Evolutionary conservation across 495 filamentous ascomycete genomes (phyloP).

Genomic region (Aspergillus haitiensis): DNA sequence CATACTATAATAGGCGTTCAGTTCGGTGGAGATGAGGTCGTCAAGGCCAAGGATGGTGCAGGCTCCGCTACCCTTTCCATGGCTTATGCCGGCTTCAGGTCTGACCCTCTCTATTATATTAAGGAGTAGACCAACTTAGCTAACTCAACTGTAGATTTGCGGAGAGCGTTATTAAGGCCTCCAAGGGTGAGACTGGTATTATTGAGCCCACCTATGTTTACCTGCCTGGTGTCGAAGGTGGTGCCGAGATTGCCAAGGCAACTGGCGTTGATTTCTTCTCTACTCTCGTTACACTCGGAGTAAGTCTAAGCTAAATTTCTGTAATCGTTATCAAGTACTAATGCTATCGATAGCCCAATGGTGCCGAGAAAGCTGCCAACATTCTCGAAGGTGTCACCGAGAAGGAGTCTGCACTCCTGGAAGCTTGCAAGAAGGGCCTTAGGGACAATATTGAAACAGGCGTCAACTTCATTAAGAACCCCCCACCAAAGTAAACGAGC

Average conservation of each 20-base stretch:
- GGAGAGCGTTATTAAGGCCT: slow-evolving; percentile 87
- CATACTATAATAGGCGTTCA: slow-evolving; percentile 64
- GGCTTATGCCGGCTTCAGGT: slow-evolving; percentile 96
- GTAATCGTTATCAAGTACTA: slow-evolving; percentile 4
- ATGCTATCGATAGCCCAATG: slow-evolving; percentile 60
- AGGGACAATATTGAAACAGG: slow-evolving; percentile 94
- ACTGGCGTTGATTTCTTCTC: slow-evolving; percentile 94
- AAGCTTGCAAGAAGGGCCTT: slow-evolving; percentile 68
- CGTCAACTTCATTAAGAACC: slow-evolving; percentile 82
- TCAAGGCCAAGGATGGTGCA: slow-evolving; percentile 93
- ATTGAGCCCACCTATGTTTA: slow-evolving; percentile 95
- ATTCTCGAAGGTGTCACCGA: slow-evolving; percentile 70
- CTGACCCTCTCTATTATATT: slow-evolving; percentile 19
- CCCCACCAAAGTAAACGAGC: slow-evolving; percentile 67
- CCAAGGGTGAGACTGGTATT: slow-evolving; percentile 83
- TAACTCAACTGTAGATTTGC: slow-evolving; percentile 66
- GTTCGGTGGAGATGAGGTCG: slow-evolving; percentile 98
- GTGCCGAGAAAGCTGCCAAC: slow-evolving; percentile 80
- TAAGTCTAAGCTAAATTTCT: slow-evolving; percentile 49
- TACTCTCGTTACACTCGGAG: slow-evolving; percentile 89
- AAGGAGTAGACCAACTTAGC: slow-evolving; percentile 17
- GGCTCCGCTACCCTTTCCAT: slow-evolving; percentile 96
- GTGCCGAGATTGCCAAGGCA: slow-evolving; percentile 76
- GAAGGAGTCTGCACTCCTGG: slow-evolving; percentile 83
- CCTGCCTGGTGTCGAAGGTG: slow-evolving; percentile 84